A percentile compares a stretch with the other conserved stretches of the same genome.
Conservation (phyloP, 345 rosid species). For the Aegle marmelos region DNA sequence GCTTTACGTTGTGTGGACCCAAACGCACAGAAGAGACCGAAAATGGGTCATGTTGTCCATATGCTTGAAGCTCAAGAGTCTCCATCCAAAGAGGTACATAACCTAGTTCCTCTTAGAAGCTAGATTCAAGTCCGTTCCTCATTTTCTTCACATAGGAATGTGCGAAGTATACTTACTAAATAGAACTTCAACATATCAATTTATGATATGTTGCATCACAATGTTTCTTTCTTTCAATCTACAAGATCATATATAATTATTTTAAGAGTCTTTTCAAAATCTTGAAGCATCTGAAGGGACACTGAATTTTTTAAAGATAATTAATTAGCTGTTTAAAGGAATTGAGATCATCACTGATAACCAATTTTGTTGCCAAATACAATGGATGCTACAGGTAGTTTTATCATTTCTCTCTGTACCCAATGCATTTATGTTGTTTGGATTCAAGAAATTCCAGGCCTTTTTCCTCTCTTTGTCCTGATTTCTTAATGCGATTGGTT, state of each 20-base stretch:
- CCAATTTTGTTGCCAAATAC: not conserved
- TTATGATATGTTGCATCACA: not conserved
- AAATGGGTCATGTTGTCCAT: constrained; percentile 83
- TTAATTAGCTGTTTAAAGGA: not conserved
- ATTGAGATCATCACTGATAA: not conserved
- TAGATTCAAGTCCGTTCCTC: not conserved
- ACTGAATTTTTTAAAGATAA: not conserved
- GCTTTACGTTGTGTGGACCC: constrained; percentile 91
- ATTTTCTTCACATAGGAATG: not conserved
- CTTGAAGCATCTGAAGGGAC: not conserved
- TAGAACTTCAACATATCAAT: not conserved
- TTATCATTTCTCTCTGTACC: not conserved
- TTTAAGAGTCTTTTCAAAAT: not conserved
- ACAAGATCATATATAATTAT: not conserved
- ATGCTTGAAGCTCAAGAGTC: constrained; percentile 92
- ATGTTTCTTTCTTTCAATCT: not conserved
- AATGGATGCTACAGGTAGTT: not conserved
- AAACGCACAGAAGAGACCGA: constrained; percentile 69
- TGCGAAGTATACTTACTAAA: not conserved
- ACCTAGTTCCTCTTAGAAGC: not conserved
- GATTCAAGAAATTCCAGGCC: not conserved
- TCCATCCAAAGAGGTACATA: constrained; percentile 60
- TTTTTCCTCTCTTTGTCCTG: not conserved
- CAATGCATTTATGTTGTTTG: not conserved
- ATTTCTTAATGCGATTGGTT: not conserved